Conservation (phyloP, 352 stramenopile genomes). For the Blastocystis sp. region DNA sequence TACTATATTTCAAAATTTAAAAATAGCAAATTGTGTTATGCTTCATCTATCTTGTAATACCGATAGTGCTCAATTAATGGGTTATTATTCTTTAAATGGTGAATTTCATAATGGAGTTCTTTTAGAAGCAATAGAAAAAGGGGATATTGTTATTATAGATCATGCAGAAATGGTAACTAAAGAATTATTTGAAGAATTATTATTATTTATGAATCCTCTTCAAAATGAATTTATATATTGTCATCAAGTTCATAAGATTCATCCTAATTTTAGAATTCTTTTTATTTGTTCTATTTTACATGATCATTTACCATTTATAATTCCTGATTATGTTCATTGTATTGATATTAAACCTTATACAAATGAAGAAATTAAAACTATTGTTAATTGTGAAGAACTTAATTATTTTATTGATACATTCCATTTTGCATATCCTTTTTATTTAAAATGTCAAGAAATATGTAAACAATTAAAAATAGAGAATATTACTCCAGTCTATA, state of each 20-base stretch:
- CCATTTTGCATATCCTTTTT: too few species aligned
- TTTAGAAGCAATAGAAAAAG: conserved; percentile 1
- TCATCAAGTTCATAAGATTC: neutral
- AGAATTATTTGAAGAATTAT: conserved; percentile 12
- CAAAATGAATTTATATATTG: neutral
- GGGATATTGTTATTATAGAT: conserved; percentile 13
- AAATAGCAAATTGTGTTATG: neutral
- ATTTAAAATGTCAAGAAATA: too few species aligned
- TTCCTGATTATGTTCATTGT: too few species aligned
- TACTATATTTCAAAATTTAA: neutral
- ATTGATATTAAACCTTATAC: too few species aligned
- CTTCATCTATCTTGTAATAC: conserved; percentile 12
- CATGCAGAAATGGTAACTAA: conserved; percentile 14
- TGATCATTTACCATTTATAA: too few species aligned
- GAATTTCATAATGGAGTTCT: neutral
- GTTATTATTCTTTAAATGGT: neutral
- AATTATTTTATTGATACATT: too few species aligned
- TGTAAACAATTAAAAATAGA: too few species aligned
- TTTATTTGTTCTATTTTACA: conserved; percentile 11
- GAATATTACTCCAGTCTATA: too few species aligned
- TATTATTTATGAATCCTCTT: conserved; percentile 17
- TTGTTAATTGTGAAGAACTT: too few species aligned
- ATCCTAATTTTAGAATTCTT: conserved; percentile 14
- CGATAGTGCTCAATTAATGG: neutral
- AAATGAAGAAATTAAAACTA: too few species aligned